Evolutionary conservation across 805 yeast species (phyloP).

Genomic region (Nakazawaea ambrosiae): DNA sequence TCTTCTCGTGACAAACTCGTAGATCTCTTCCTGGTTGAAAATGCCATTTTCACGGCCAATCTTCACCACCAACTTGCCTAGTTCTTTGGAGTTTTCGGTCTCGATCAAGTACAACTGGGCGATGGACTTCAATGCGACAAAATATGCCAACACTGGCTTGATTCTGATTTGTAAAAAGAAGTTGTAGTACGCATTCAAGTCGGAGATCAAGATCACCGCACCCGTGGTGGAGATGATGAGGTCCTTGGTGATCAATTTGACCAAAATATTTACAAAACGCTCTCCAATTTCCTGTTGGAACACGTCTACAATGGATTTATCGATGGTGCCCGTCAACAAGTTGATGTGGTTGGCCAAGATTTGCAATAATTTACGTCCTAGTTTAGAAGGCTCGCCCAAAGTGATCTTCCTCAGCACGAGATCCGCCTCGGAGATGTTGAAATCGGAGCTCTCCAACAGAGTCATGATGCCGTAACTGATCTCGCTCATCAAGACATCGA

Average conservation of each 20-base stretch:
- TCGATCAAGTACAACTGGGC: conserved; percentile 74
- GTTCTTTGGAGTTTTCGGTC: conserved; percentile 65
- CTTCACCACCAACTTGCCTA: conserved; percentile 80
- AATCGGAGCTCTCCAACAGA: conserved; percentile 38
- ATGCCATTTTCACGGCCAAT: conserved; percentile 82
- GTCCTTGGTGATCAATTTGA: conserved; percentile 68
- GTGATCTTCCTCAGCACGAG: conserved; percentile 14
- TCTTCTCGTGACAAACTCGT: conserved; percentile 82
- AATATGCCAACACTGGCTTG: conserved; percentile 66
- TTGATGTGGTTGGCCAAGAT: conserved; percentile 66
- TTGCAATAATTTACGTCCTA: conserved; percentile 57
- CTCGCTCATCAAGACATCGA: conserved; percentile 80
- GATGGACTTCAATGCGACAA: conserved; percentile 75
- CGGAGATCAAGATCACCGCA: conserved; percentile 75
- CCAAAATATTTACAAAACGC: conserved; percentile 68
- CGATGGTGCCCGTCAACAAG: conserved; percentile 73
- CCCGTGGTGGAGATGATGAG: conserved; percentile 70
- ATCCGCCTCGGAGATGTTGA: conserved; percentile 29
- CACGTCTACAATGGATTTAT: conserved; percentile 80
- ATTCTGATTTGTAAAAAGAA: conserved; percentile 60
- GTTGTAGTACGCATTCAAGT: conserved; percentile 69
- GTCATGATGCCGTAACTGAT: conserved; percentile 28
- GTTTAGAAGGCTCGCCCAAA: conserved; percentile 37
- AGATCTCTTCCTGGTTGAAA: conserved; percentile 88
- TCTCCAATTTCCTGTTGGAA: conserved; percentile 93